Evolutionary conservation across 768 basidiomycete genomes (phyloP), one percentile per base, ranked within the genome.

Genomic region (Polyporus arcularius): DNA sequence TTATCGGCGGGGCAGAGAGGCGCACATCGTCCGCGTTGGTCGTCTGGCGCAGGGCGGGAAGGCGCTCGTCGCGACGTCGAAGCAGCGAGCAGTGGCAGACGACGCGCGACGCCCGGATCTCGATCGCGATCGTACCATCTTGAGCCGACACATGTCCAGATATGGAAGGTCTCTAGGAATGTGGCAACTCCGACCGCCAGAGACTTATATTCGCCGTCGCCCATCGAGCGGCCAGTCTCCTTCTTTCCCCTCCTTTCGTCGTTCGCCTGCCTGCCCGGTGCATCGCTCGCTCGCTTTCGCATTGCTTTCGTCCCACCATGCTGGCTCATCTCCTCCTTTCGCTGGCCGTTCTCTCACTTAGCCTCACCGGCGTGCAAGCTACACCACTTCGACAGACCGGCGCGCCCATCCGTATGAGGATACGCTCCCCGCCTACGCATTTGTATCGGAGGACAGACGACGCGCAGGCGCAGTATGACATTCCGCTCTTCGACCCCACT

Each of bases 401-500:
- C 15, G n/a, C 21, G 4, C 26, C 8, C 6, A 12, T 18, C 2
- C 46, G 8, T 4, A 4, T 48, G 21, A 7, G 2, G 12, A 26
- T 28, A 18, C 26, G 21, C 26, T 4, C 12, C 2, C 46, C 21
- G 1, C 5, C 14, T 43, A 5, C 42, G 15, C 18, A 5, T 14
- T 6, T 43, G 5, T 2, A 26, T 26, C 46, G 46, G 5, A 28
- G 12, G 11, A 14, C 8, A 5, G 43, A 8, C 12, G 21, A 18
- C 12, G 21, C 39, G 45, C 21, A 48, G 6, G 6, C 21, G 12
- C 21, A 48, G 10, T 9, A 26, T 26, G 21, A 49, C 35, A 42
- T 58, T 3, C 60, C 12, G 16, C 46, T 68, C 15, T 73, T 74
- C 52, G 65, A 73, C 48, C 42, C 70, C 0, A 64, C 61, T 12